Evolutionary conservation across 169 alveolate species (phyloP), one percentile per base, ranked within the genome.

Genomic region (Plasmodium reichenowi): DNA sequence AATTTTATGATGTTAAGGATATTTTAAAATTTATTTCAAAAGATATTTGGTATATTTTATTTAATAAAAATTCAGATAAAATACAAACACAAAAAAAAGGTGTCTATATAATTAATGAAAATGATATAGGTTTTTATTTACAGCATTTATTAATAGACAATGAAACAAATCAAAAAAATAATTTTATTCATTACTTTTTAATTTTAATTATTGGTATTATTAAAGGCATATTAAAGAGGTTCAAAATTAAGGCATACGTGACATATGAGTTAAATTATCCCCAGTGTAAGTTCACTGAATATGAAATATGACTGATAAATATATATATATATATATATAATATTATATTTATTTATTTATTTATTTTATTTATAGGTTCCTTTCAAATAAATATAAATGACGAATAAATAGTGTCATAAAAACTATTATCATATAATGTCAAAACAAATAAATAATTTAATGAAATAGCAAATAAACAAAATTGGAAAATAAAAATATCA

Each of bases 351-450:
- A 54, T 68, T 4, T 43, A 13, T 47, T 1, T 68, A 43, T 29
- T 45, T 15, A 24, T 26, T 52, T 15, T 60, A 32, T 60, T 52
- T 22, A 20, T 52, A 80, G 90, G 90, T 26, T 67, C 90, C 12
- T 80, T 80, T 62, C 90, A 80, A 56, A 80, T 80, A 80, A 59
- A 12, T 63, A 80, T 80, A 66, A 54, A 38, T 15, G 75, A 80
- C 12, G 83, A 54, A 1, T 80, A 29, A 54, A 17, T 26, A 29
- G 54, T 4, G 38, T 52, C 22, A 52, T 15, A 52, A 52, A 52
- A 52, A 52, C 12, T 52, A 52, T 52, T 52, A 52, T 52, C 22
- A 52, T 52, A 52, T n/a, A 52, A 12, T 52, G 12, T n/a, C 2
- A 52, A 52, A 52, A 52, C n/a, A 52, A 52, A 52, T n/a, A 10